Base-by-base conservation (phyloP, 352 stramenopile genomes). In the Globisporangium orthogonon region DNA sequence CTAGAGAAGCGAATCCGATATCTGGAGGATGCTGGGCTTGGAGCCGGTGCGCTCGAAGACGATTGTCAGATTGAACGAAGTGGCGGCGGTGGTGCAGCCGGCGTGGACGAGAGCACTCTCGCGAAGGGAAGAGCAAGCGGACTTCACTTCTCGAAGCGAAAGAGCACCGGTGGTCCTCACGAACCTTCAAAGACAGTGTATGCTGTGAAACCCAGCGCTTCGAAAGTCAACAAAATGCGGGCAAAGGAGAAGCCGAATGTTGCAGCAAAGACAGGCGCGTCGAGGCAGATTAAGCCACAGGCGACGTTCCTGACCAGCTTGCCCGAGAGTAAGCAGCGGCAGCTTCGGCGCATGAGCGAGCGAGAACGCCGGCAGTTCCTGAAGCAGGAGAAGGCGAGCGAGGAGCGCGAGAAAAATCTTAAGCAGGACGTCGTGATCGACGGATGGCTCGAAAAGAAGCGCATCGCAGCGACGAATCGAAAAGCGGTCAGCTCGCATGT, bases 1-100 rank as follows among this genome's bases (percentile, higher is more conserved):
- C 71, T 97, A 3, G 89, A 97, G 63, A 79, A 90, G 63, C 78
- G 89, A 10, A 97, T 97, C 54, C 73, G 74, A 0, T 74, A 87
- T 41, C 63, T 97, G 35, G 89, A 97, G 54, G 83, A 83, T 54
- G 74, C 76, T 0, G 78, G 76, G 0, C 54, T 88, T 5, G 74
- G 71, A 2, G 69, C 73, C 7, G 74, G 83, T 18, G 65, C 51
- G 4, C 55, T 80, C 2, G 70, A 86, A 29, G 66, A 69, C 13
- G 67, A 76, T 37, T 39, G 18, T 14, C 59, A 52, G 29, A 18
- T 56, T 17, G 52, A 54, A 0, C 52, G 60, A 18, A 56, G 57
- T n/a, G n/a, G n/a, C 39, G 62, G 60, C 7, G 54, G 50, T 18
- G 58, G 62, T 46, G 63, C 54, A 7, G 61, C 58, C n/a, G 65